These are phyloP conservation scores for Onygenales sp. DNA, from an alignment of 2,329 filamentous ascomycete species.

Conservation along the genomic window DNA sequence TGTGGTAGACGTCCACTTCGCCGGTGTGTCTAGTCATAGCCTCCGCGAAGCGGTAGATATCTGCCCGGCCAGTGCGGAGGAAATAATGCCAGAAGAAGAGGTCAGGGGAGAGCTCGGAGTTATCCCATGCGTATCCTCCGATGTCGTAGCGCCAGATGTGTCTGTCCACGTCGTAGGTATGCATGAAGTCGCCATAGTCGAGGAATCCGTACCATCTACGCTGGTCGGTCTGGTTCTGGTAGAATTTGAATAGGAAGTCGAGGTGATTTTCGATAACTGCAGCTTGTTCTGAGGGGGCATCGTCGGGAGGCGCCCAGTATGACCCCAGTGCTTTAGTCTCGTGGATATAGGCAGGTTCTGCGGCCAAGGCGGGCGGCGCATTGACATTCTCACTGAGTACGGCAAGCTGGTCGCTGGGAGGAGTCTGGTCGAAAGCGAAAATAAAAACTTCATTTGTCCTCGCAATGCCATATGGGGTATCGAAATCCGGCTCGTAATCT, in stretches of 20 bases:
- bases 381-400: constrained; percentile 38
- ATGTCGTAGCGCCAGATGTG: constrained; percentile 56
- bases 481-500: constrained; percentile 48
- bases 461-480: constrained; percentile 49
- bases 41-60: constrained; percentile 52
- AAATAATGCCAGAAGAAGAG: constrained; percentile 56
- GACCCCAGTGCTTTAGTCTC: constrained; percentile 45
- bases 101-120: constrained; percentile 54
- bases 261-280: constrained; percentile 43
- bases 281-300: constrained; percentile 17
- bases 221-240: constrained; percentile 46
- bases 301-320: constrained; percentile 43
- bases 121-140: constrained; percentile 57
- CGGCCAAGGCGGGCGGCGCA: constrained; percentile 43
- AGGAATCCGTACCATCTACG: constrained; percentile 55
- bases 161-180: constrained; percentile 51
- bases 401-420: constrained; percentile 38
- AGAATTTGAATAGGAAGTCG: constrained; percentile 48
- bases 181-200: constrained; percentile 54
- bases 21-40: constrained; percentile 49
- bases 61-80: constrained; percentile 47
- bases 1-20: constrained; percentile 55
- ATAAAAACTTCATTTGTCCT: constrained; percentile 50
- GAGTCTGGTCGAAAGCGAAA: constrained; percentile 45
- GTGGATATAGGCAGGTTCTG: constrained; percentile 41